phyloP scores from a whole-genome alignment of 768 basidiomycete genomes.

The Mycena kentingensis region DNA sequence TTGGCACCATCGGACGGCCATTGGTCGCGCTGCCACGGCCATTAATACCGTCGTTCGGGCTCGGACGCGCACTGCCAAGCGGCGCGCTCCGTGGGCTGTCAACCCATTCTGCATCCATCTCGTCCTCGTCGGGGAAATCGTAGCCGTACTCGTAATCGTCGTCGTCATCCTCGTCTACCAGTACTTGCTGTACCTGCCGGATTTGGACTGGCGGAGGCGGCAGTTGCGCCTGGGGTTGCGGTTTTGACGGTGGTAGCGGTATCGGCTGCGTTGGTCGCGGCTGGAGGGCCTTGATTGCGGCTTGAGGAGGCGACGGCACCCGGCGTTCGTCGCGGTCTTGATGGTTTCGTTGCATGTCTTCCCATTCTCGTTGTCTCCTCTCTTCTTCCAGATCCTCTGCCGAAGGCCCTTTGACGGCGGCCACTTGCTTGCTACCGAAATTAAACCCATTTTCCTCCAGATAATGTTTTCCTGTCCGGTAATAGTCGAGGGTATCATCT shows the following conservation, averaged over 20 bases:
- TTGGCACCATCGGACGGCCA: slow-evolving; percentile 29
- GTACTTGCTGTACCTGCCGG: slow-evolving; percentile 4
- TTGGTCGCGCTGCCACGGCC: slow-evolving; percentile 8
- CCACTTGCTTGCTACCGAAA: background rate
- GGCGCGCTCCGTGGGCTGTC: slow-evolving; percentile 2
- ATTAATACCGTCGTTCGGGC: slow-evolving; percentile 1
- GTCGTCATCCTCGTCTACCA: slow-evolving; percentile 14
- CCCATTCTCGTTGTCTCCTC: slow-evolving; percentile 15
- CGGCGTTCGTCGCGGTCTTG: background rate
- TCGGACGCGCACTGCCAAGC: slow-evolving; percentile 3
- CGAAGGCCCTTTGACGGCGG: background rate
- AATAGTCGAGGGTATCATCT: slow-evolving; percentile 18
- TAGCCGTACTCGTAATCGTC: slow-evolving; percentile 25
- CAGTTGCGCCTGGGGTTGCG: background rate
- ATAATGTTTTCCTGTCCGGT: slow-evolving; percentile 16
- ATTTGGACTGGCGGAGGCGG: background rate
- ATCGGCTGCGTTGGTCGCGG: too few species aligned
- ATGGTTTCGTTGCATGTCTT: slow-evolving; percentile 15
- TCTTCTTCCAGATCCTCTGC: slow-evolving; percentile 15
- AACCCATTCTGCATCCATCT: slow-evolving; percentile 18
- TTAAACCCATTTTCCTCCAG: slow-evolving; percentile 18
- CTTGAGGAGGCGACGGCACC: background rate
- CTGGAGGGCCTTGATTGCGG: background rate
- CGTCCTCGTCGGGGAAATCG: slow-evolving; percentile 19
- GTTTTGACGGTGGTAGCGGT: background rate